phyloP scores from a whole-genome alignment of 2,329 filamentous ascomycete genomes.

The Colletotrichum sublineola region DNA sequence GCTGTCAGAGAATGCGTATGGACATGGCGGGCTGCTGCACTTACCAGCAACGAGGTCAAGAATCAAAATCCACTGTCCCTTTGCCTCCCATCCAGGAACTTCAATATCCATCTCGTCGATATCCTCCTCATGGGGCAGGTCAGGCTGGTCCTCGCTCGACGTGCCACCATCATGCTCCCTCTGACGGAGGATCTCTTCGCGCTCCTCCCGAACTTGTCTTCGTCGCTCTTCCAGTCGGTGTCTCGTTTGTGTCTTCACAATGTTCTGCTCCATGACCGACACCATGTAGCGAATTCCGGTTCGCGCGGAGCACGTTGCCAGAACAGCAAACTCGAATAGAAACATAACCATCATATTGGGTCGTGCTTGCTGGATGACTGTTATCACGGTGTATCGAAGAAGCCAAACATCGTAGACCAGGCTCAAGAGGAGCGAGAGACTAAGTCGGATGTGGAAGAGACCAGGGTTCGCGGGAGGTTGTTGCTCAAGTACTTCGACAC shows the following conservation, averaged over 20 bases:
- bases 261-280: slow-evolving; percentile 80
- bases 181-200: slow-evolving; percentile 64
- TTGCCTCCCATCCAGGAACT: slow-evolving; percentile 95
- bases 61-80: slow-evolving; percentile 91
- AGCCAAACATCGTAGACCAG: slow-evolving; percentile 84
- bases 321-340: slow-evolving; percentile 94
- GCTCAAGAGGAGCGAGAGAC: slow-evolving; percentile 82
- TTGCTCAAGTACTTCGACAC: slow-evolving; percentile 94
- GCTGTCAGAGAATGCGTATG: slow-evolving; percentile 38
- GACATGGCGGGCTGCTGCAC: slow-evolving; percentile 45
- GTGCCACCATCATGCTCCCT: slow-evolving; percentile 63
- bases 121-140: slow-evolving; percentile 76
- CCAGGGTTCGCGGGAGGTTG: slow-evolving; percentile 91
- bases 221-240: slow-evolving; percentile 77
- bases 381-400: slow-evolving; percentile 83
- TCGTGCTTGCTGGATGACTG: slow-evolving; percentile 87
- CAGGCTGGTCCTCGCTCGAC: slow-evolving; percentile 59
- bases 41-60: slow-evolving; percentile 86
- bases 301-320: slow-evolving; percentile 83
- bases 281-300: slow-evolving; percentile 84
- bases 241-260: slow-evolving; percentile 80
- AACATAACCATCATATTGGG: slow-evolving; percentile 99
- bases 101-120: slow-evolving; percentile 95
- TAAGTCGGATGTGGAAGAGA: slow-evolving; percentile 87
- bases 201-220: slow-evolving; percentile 73